Conservation (phyloP, 805 yeast genomes). For the Candida montana region DNA sequence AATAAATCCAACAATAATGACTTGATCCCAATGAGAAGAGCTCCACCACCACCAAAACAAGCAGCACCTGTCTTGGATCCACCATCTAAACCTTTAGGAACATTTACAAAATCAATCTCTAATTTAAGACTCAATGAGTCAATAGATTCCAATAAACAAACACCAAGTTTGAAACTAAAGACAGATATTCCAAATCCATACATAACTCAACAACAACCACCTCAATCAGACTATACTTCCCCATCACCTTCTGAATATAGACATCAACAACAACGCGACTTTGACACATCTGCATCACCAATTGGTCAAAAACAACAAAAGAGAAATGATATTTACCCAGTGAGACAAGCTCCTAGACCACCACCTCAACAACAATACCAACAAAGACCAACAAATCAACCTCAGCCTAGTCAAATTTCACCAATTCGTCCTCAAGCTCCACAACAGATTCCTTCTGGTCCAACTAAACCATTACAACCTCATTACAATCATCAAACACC, state of each 20-base stretch:
- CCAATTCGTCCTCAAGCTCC: slow-evolving; percentile 5
- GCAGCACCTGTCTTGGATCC: slow-evolving; percentile 1
- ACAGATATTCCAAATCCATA: slow-evolving; percentile 23
- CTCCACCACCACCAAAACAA: slow-evolving; percentile 48
- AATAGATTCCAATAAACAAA: slow-evolving; percentile 14
- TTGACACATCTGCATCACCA: slow-evolving; percentile 9
- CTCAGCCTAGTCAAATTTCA: slow-evolving; percentile 8
- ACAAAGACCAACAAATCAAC: slow-evolving; percentile 5
- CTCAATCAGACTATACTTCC: neutral
- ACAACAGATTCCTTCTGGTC: slow-evolving; percentile 14
- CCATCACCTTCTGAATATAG: slow-evolving; percentile 7
- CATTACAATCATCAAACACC: slow-evolving; percentile 20
- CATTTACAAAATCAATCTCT: slow-evolving; percentile 9
- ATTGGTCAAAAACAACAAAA: slow-evolving; percentile 8
- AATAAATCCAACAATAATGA: slow-evolving; percentile 16
- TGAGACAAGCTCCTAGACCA: slow-evolving; percentile 26
- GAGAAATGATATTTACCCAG: slow-evolving; percentile 20
- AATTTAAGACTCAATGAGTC: slow-evolving; percentile 11
- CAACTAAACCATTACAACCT: slow-evolving; percentile 23
- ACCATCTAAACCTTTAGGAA: slow-evolving; percentile 10
- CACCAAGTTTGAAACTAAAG: slow-evolving; percentile 32
- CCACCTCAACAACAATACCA: slow-evolving; percentile 17
- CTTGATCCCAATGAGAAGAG: slow-evolving; percentile 45
- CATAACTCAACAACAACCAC: neutral
- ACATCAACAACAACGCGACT: neutral